Base-by-base conservation (phyloP, 768 basidiomycete species). In the Pleurotus giganteus region DNA sequence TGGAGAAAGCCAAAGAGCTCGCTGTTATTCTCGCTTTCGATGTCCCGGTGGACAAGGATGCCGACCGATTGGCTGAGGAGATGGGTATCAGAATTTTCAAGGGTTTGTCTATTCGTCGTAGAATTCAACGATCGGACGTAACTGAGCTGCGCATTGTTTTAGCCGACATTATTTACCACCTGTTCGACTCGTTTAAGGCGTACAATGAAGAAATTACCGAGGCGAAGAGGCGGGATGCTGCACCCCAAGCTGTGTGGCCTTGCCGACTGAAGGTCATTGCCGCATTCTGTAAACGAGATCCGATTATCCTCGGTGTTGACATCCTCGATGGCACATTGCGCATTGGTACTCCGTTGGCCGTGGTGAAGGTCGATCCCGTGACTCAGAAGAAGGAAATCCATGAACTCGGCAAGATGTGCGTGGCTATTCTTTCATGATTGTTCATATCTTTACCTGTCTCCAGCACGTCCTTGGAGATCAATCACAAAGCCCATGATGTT, bases 111-210 rank as follows among this genome's bases (percentile, higher is more conserved):
- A 21, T 47, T 54, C 43, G 29, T 24, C 8, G 34, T 21, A 17
- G 29, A 27, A 56, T 31, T 19, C 15, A 41, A 1, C n/a, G 39
- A 47, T 39, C 49, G 41, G 4, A 32, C 60, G 19, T 57, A 32
- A 15, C 27, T 55, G 64, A 23, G 61, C 45, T 47, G 45, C 34
- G 31, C 47, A 7, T 8, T 56, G 26, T 58, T 24, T 67, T 24
- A 98, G 96, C 96, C 58, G 94, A 97, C 70, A 98, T 98, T 67
- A 98, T 99, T 62, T 99, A 99, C 71, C 96, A 98, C 68, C 74
- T 99, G 42, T 98, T 98, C 67, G 95, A 98, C 66, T 84, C 93
- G 13, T 98, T 98, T 76, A 97, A 86, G 39, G 90, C 86, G 1
- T 98, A 98, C 71, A 96, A 96, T 66, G 80, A 81, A 57, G 91